Base-by-base conservation (phyloP, 257 asterid species). In the Plantago major region DNA sequence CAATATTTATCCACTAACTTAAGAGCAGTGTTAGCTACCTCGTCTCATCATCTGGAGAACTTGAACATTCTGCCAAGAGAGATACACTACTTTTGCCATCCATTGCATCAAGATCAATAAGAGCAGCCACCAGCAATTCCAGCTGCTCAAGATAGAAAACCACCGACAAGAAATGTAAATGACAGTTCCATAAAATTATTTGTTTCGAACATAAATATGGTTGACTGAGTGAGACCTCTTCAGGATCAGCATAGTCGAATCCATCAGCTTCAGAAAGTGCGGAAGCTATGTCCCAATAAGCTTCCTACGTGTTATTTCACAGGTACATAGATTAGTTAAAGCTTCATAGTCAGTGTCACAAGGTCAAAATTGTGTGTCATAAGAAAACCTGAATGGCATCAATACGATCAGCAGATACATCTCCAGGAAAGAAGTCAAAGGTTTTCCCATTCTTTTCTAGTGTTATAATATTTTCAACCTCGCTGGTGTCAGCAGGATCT, bases 241-340 rank as follows among this genome's bases (percentile, higher is more conserved):
- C 98, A 5, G 97, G 90, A 74, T 92, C 95, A 44, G 95, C 81
- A 63, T 86, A 92, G 82, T 92, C 97, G 37, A 92, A 68, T 64
- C 95, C 96, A 80, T 86, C 97, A 43, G 93, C 98, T 80, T 89
- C 96, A 14, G 98, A 92, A 44, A 89, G 92, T 66, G 95, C 97
- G 57, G 90, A 74, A 46, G 97, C 98, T 56, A 92, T 88, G 73
- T 82, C 80, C 89, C 74, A 70, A 68, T 82, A 92, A 58, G 97
- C 95, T 74, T 89, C 98, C 97, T 92, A 84, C 17, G 68, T 55
- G 14, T 17, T 26, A n/a, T 66, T 10, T 33, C 6, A 33, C 40
- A 33, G 40, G 40, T 33, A 33, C 40, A 33, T 33, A 33, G 40
- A 7, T 33, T 33, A 33, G 40, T 33, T 33, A 4, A 33, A 2